Base-by-base conservation (phyloP, 495 filamentous ascomycete genomes). In the Neurospora intermedia region DNA sequence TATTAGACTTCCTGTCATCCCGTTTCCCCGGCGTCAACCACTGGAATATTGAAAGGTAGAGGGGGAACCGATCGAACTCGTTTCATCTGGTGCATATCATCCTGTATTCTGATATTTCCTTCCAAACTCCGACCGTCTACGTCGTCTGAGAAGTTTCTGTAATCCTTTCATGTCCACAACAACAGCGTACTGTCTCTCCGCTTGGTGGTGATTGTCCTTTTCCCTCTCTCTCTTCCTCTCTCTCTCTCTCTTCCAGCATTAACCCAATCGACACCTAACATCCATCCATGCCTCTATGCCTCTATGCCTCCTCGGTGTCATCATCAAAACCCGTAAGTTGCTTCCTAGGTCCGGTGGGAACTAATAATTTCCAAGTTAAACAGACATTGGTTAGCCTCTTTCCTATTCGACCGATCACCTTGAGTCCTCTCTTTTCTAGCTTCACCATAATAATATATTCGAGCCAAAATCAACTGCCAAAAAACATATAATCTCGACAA, bases 251-350 rank as follows among this genome's bases (percentile, higher is more conserved):
- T 20, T 20, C 20, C 46, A 20, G 45, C 39, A n/a, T 38, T 38
- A 38, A 3, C 6, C 35, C 35, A 38, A 38, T 38, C 35, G 35
- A 38, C 35, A 38, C 62, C 46, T 69, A 54, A 48, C 15, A 69
- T 5, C 13, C 48, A 31, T 31, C 46, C n/a, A n/a, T n/a, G n/a
- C n/a, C n/a, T n/a, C n/a, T n/a, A 42, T 6, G 18, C 69, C 20
- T 38, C 20, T 69, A 41, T 38, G 46, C 71, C 45, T 70, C 18
- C 39, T 78, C 74, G 31, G 77, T 80, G 62, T 81, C 81, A 77
- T 97, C 94, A 79, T 93, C 94, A 81, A 90, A 97, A 71, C 92
- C 94, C 73, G 87, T 82, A 16, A 93, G 86, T 74, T 89, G 88
- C 74, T 88, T 87, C 72, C 94, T 86, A 73, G 91, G 92, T 2